Base-by-base conservation (phyloP, 164 flowering plant species). In the Tetrastigma voinierianum region DNA sequence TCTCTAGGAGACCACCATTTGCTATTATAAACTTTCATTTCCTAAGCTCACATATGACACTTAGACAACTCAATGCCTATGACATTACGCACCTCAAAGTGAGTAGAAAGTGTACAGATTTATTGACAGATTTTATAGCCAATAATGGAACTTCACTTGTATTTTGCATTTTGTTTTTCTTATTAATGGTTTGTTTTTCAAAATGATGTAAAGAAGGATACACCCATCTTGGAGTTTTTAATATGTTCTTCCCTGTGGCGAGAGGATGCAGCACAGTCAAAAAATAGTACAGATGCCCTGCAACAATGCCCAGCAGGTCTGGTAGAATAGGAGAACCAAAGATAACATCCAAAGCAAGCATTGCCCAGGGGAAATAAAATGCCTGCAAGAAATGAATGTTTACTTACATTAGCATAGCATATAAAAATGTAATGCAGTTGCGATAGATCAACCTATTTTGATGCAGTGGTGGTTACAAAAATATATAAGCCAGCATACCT, bases 201-300 rank as follows among this genome's bases (percentile, higher is more conserved):
- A 32, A 32, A 32, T 32, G 40, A 32, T 7, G 6, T 32, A 32
- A 32, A 32, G 7, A 32, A 32, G 98, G 98, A 93, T 96, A 96
- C 99, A 96, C 83, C 90, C 88, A 91, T 14, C 23, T 65, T 2
- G 99, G 99, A 72, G 99, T 96, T 78, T 75, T 86, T 74, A 96
- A 54, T 14, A 88, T 64, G 72, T 76, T 83, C 79, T 66, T 90
- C 67, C 99, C 99, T 49, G 91, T 87, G 57, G 96, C 80, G 51
- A 90, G 88, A 2, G 99, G 99, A 79, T 91, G 90, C 81, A 96
- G 77, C 61, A 96, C 98, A 0, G 97, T 84, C 67, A 91, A 74
- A 32, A 32, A 32, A 83, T 96, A 96, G 70, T 90, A 93, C 3
- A 96, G 64, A 82, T 96, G 99, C 24, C 99, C 99, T 9, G 96